Evolutionary conservation across 2,329 filamentous ascomycete genomes (phyloP).

Genomic region (Clonostachys sp.): DNA sequence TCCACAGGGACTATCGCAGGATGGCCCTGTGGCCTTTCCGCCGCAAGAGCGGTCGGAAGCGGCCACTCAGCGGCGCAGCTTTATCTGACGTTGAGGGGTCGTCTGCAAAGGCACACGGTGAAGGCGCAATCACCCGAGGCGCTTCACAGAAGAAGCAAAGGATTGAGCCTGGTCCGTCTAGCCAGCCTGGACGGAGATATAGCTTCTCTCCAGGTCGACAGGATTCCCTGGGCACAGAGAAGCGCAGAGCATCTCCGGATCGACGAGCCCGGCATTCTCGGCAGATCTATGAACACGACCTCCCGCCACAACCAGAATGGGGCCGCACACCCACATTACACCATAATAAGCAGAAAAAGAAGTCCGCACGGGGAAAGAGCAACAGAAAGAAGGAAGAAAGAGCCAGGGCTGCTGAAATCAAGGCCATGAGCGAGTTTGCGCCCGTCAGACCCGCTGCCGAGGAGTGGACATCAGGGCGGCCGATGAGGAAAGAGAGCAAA

Average conservation of each 20-base stretch:
- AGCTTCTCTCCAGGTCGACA: constrained; percentile 59
- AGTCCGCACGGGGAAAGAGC: constrained; percentile 62
- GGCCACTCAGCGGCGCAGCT: constrained; percentile 46
- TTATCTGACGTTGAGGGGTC: constrained; percentile 46
- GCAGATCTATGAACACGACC: neutral
- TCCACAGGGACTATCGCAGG: constrained; percentile 4
- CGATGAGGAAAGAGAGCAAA: constrained; percentile 59
- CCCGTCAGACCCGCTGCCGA: constrained; percentile 60
- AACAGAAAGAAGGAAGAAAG: constrained; percentile 73
- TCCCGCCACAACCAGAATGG: constrained; percentile 10
- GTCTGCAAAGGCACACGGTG: constrained; percentile 28
- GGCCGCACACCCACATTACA: constrained; percentile 45
- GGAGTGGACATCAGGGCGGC: constrained; percentile 54
- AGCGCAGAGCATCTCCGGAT: constrained; percentile 22
- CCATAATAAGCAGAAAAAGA: constrained; percentile 57
- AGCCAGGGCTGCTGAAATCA: constrained; percentile 82
- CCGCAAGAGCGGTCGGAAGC: constrained; percentile 65
- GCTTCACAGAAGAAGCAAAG: constrained; percentile 34
- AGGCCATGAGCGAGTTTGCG: constrained; percentile 70
- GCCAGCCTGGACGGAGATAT: constrained; percentile 45
- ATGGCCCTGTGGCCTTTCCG: constrained; percentile 87
- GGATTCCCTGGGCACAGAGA: constrained; percentile 36
- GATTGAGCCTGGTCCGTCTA: constrained; percentile 40
- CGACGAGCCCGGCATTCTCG: neutral
- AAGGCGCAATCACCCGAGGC: constrained; percentile 15